phyloP scores from a whole-genome alignment of 2,329 filamentous ascomycete genomes.

The Pyrenophora tritici-repentis region DNA sequence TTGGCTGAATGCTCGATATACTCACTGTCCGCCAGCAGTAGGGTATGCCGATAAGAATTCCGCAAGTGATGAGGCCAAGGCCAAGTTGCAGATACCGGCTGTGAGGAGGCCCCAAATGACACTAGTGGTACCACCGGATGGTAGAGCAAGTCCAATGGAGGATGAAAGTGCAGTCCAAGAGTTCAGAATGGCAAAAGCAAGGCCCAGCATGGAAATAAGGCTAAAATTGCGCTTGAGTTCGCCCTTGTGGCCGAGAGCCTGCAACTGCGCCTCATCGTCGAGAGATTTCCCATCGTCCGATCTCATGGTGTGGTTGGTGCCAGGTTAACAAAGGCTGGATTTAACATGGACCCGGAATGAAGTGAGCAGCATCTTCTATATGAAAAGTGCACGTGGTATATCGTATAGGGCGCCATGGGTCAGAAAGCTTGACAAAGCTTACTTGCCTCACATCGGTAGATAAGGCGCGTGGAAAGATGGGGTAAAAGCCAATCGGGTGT shows the following conservation, averaged over 20 bases:
- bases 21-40: conserved; percentile 49
- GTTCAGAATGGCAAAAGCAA: conserved; percentile 67
- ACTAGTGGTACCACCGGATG: conserved; percentile 71
- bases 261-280: conserved; percentile 44
- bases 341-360: too few species aligned
- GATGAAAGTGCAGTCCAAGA: conserved; percentile 66
- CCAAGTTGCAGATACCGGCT: conserved; percentile 67
- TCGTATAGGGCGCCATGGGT: too few species aligned
- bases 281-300: conserved; percentile 21
- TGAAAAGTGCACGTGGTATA: background rate
- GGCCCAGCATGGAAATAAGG: conserved; percentile 63
- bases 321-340: background rate
- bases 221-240: conserved; percentile 64
- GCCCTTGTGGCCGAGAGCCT: conserved; percentile 59
- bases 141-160: conserved; percentile 65
- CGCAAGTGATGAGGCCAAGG: conserved; percentile 69
- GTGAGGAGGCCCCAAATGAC: conserved; percentile 72
- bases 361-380: background rate
- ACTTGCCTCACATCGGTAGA: conserved; percentile 11
- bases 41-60: conserved; percentile 72
- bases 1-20: background rate
- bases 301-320: conserved; percentile 25
- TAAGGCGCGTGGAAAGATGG: conserved; percentile 17
- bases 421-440: conserved; percentile 25
- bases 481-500: conserved; percentile 15